Percentiles rank a stretch among this genome's conserved stretches.
Evolutionary conservation across 306 rosid genomes (phyloP).

Genomic region (Cucurbita ficifolia): DNA sequence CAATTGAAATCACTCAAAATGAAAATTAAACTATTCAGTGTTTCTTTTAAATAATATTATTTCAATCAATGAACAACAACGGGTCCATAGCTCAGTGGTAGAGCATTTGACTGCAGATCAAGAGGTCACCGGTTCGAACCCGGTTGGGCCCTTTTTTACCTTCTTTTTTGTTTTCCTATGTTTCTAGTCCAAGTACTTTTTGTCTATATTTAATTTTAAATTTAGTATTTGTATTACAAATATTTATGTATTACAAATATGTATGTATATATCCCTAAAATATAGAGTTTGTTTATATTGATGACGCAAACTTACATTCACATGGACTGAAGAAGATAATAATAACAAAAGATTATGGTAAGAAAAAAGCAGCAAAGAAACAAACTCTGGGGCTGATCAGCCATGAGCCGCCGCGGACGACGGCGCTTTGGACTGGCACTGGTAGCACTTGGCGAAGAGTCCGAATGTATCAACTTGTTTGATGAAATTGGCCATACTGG

Average conservation of each 20-base stretch:
- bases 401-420: constrained; percentile 7
- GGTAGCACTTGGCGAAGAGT: constrained; percentile 50
- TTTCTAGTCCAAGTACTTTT: not conserved
- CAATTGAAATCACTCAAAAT: too few relatives aligned
- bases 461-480: constrained; percentile 44
- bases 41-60: too few relatives aligned
- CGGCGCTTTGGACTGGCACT: constrained; percentile 17
- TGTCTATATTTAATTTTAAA: too few relatives aligned
- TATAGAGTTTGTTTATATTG: not conserved
- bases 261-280: not conserved
- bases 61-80: not conserved
- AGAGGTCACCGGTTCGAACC: constrained; percentile 6
- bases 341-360: not conserved
- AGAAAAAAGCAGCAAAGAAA: not conserved
- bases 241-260: not conserved
- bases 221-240: not conserved
- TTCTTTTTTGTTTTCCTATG: not conserved
- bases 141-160: not conserved
- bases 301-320: not conserved
- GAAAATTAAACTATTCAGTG: too few relatives aligned
- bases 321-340: not conserved
- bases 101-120: constrained; percentile 13
- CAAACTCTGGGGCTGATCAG: not conserved
- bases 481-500: constrained; percentile 48
- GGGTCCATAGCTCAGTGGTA: constrained; percentile 11